A percentile compares a stretch with the other conserved stretches of the same genome.
Evolutionary conservation across 108 stramenopile genomes (phyloP).

Genomic region (Stephanodiscus triporus): DNA sequence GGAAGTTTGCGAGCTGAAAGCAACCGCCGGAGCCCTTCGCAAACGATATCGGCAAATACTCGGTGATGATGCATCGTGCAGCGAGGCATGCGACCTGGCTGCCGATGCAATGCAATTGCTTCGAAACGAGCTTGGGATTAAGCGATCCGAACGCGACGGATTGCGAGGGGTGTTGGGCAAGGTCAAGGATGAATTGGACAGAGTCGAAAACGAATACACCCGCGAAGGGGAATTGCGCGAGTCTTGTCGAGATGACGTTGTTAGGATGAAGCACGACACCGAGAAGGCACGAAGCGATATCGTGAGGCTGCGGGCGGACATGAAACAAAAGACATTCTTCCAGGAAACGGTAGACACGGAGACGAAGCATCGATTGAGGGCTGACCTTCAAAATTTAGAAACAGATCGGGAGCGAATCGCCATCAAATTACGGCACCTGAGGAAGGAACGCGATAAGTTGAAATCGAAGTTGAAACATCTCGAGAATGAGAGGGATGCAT

Average conservation of each 20-base stretch:
- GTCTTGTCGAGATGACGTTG: constrained; percentile 18
- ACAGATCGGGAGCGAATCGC: constrained; percentile 16
- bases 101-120: constrained; percentile 11
- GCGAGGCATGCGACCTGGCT: constrained; percentile 30
- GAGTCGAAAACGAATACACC: constrained; percentile 13
- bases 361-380: constrained; percentile 20
- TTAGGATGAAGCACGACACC: constrained; percentile 5
- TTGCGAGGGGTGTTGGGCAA: background rate
- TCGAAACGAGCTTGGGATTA: constrained; percentile 3
- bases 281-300: constrained; percentile 10
- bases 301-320: constrained; percentile 15
- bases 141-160: constrained; percentile 7
- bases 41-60: constrained; percentile 24
- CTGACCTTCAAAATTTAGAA: constrained; percentile 30
- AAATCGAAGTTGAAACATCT: constrained; percentile 5
- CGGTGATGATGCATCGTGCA: constrained; percentile 23
- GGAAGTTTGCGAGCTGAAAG: constrained; percentile 17
- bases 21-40: constrained; percentile 11
- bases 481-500: constrained; percentile 10
- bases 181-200: background rate
- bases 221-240: constrained; percentile 15
- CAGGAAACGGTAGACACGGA: constrained; percentile 24
- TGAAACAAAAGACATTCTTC: constrained; percentile 18
- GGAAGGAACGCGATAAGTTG: constrained; percentile 13
- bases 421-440: constrained; percentile 14